These are phyloP conservation scores for Sphaerulina musiva DNA, from an alignment of 2,329 filamentous ascomycete species.

Conservation along the genomic window DNA sequence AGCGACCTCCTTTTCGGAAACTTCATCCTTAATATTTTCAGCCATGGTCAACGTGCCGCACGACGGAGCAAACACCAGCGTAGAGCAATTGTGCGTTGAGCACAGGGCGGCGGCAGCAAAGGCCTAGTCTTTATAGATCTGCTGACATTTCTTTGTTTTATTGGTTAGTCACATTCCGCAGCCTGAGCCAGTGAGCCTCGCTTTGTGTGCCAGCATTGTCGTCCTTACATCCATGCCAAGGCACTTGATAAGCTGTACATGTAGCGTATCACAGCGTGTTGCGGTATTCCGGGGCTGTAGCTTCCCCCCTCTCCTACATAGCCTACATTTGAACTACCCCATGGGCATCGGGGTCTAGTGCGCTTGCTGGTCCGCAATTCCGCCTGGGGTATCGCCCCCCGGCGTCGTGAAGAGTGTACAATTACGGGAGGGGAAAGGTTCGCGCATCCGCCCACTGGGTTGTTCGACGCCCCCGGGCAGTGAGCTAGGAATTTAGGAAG, in stretches of 20 bases:
- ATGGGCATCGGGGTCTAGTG: conserved; percentile 4
- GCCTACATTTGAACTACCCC: neutral
- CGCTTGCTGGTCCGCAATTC: conserved; percentile 3
- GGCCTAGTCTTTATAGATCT: conserved; percentile 3
- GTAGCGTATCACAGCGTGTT: no score
- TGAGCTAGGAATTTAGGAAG: neutral
- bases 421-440: no score
- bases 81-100: neutral
- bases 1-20: conserved; percentile 7
- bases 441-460: conserved; percentile 1
- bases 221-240: conserved; percentile 2
- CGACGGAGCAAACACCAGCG: neutral
- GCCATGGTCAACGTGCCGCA: conserved; percentile 5
- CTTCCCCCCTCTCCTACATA: no score
- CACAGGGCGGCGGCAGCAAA: neutral
- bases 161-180: neutral
- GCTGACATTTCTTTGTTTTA: neutral
- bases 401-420: neutral
- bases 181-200: neutral
- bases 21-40: conserved; percentile 3
- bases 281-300: no score
- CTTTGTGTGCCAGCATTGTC: conserved; percentile 1
- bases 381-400: neutral
- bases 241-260: conserved; percentile 2
- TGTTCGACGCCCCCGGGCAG: neutral